Conservation (phyloP, 2,329 filamentous ascomycete genomes). For the Sporothrix pseudoabietina region DNA sequence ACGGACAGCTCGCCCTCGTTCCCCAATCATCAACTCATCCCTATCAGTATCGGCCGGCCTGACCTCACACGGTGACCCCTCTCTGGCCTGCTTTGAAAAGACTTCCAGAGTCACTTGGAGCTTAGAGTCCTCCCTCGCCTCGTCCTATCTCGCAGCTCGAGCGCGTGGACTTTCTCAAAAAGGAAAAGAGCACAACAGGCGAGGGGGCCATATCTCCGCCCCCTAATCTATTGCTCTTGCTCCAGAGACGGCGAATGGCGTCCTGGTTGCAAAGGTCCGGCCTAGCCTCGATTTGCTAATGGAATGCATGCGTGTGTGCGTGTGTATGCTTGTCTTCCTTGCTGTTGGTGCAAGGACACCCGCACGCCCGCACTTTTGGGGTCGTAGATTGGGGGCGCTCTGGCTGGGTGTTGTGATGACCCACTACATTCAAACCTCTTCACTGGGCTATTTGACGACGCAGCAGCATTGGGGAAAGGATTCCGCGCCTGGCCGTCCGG, state of each 20-base stretch:
- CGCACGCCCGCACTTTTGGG: neutral
- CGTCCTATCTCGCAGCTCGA: constrained; percentile 21
- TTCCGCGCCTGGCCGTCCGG: neutral
- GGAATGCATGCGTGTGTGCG: neutral
- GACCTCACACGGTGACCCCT: constrained; percentile 2
- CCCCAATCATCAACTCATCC: neutral
- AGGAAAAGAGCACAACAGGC: constrained; percentile 14
- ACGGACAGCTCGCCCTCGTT: neutral
- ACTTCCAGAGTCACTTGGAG: neutral
- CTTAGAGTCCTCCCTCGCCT: neutral
- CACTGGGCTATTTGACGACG: no score
- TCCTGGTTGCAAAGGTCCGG: neutral
- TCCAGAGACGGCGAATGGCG: neutral
- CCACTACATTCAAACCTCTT: no score
- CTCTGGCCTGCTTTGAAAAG: neutral
- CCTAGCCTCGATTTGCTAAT: constrained; percentile 8
- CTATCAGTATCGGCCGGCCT: constrained; percentile 14
- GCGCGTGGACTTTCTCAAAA: constrained; percentile 29
- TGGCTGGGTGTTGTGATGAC: no score
- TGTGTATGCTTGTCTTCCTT: neutral
- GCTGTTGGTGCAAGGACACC: no score
- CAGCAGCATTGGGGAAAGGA: neutral
- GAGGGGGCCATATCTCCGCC: constrained; percentile 18
- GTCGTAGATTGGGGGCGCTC: neutral
- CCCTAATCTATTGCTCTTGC: neutral